Conservation (phyloP, 345 rosid genomes). For the Punica granatum region DNA sequence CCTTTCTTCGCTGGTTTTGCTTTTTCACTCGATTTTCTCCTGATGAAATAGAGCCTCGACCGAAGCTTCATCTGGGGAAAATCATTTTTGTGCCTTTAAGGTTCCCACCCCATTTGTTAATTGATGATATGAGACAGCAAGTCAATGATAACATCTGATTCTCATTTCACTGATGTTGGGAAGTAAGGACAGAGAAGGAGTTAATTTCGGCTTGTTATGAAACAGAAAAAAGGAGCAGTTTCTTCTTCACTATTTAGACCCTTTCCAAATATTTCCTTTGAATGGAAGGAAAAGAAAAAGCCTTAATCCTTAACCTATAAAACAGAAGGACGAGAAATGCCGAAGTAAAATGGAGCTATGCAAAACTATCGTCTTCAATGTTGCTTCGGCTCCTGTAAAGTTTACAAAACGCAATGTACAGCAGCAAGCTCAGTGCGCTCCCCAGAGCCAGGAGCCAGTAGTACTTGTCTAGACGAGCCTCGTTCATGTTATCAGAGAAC, state of each 20-base stretch:
- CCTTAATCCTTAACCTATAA: not conserved
- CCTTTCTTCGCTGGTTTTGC: too few relatives aligned
- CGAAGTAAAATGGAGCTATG: not conserved
- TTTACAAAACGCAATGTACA: constrained; percentile 54
- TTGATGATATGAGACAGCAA: not conserved
- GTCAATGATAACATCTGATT: too few relatives aligned
- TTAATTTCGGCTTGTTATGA: not conserved
- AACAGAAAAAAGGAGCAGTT: not conserved
- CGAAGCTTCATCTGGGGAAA: not conserved
- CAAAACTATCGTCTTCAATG: constrained; percentile 19
- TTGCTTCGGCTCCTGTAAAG: constrained; percentile 32
- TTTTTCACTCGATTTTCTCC: too few relatives aligned
- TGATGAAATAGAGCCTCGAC: not conserved
- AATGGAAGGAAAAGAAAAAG: not conserved
- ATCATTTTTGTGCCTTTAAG: not conserved
- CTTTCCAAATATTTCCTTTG: not conserved
- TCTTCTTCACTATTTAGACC: not conserved
- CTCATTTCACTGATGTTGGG: too few relatives aligned
- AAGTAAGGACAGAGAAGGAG: too few relatives aligned
- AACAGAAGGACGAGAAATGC: not conserved
- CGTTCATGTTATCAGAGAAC: constrained; percentile 88
- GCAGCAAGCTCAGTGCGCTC: constrained; percentile 48
- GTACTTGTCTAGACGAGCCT: constrained; percentile 64
- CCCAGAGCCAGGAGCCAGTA: constrained; percentile 68
- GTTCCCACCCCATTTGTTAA: too few relatives aligned